Conservation (phyloP, 2,329 filamentous ascomycete genomes). For the Orbilia ellipsospora region DNA sequence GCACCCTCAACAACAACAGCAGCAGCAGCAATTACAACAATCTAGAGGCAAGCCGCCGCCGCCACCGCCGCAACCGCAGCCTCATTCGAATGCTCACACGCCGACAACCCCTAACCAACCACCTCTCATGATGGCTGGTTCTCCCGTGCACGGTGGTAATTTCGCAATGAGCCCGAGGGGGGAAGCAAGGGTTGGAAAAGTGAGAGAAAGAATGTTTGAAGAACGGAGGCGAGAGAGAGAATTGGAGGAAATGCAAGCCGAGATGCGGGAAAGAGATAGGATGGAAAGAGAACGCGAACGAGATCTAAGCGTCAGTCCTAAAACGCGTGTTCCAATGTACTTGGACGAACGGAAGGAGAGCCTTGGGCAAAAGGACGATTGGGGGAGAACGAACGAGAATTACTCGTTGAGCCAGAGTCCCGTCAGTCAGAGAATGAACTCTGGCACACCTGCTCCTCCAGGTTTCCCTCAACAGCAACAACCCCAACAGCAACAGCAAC, state of each 20-base stretch:
- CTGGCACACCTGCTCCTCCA: slow-evolving; percentile 38
- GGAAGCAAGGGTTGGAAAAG: slow-evolving; percentile 25
- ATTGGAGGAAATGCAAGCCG: slow-evolving; percentile 46
- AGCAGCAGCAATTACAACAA: slow-evolving; percentile 44
- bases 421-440: slow-evolving; percentile 44
- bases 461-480: slow-evolving; percentile 20
- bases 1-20: slow-evolving; percentile 28
- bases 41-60: slow-evolving; percentile 32
- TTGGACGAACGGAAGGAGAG: slow-evolving; percentile 45
- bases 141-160: slow-evolving; percentile 46
- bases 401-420: slow-evolving; percentile 42
- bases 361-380: slow-evolving; percentile 50
- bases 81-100: slow-evolving; percentile 40
- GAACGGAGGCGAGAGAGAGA: slow-evolving; percentile 46
- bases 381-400: slow-evolving; percentile 46
- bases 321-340: slow-evolving; percentile 70
- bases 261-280: slow-evolving; percentile 47
- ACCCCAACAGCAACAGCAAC: too few species aligned
- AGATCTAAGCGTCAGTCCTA: slow-evolving; percentile 81
- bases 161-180: slow-evolving; percentile 36
- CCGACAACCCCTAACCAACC: slow-evolving; percentile 34
- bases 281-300: slow-evolving; percentile 64
- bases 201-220: slow-evolving; percentile 51
- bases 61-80: slow-evolving; percentile 17
- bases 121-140: slow-evolving; percentile 24